A percentile compares a stretch with the other conserved stretches of the same genome.
These are phyloP conservation scores for Kockiozyma suomiensis DNA, from an alignment of 805 yeast species.

Conservation along the genomic window DNA sequence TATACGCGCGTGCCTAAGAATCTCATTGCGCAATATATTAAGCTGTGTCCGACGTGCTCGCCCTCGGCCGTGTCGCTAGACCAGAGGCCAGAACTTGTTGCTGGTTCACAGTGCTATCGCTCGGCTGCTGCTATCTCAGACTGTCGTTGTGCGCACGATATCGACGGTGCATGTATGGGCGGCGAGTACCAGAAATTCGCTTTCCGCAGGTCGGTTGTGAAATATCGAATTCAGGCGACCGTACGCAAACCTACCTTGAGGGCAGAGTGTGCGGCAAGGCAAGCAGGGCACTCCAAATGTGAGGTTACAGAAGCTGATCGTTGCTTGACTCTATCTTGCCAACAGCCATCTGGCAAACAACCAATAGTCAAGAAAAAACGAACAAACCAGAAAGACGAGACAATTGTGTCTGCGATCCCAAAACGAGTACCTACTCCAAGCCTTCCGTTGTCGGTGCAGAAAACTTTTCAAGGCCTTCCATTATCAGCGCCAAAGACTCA, in stretches of 20 bases:
- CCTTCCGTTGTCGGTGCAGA: too few relatives aligned
- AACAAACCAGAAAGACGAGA: too few relatives aligned
- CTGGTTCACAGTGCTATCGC: slow-evolving; percentile 14
- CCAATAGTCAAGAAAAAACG: too few relatives aligned
- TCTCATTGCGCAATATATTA: slow-evolving; percentile 30
- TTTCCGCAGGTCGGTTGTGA: slow-evolving; percentile 6
- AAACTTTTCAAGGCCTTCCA: too few relatives aligned
- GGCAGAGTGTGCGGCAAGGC: slow-evolving; percentile 7
- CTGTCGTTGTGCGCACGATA: slow-evolving; percentile 14
- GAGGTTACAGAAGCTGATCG: not conserved
- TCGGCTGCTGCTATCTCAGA: slow-evolving; percentile 2
- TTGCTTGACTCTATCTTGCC: not conserved
- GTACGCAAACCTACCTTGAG: not conserved
- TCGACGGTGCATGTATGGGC: not conserved
- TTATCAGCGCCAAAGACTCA: too few relatives aligned
- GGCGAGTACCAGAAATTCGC: not conserved
- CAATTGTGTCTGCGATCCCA: too few relatives aligned
- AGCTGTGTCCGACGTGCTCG: slow-evolving; percentile 33
- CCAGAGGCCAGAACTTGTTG: slow-evolving; percentile 57
- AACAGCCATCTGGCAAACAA: too few relatives aligned
- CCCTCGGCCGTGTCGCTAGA: slow-evolving; percentile 75
- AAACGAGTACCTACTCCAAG: too few relatives aligned
- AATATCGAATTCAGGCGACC: slow-evolving; percentile 6
- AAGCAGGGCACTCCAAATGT: not conserved
- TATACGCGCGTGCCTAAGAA: slow-evolving; percentile 32